Conservation (phyloP, 768 basidiomycete species). For the Boletus eberwhitei region DNA sequence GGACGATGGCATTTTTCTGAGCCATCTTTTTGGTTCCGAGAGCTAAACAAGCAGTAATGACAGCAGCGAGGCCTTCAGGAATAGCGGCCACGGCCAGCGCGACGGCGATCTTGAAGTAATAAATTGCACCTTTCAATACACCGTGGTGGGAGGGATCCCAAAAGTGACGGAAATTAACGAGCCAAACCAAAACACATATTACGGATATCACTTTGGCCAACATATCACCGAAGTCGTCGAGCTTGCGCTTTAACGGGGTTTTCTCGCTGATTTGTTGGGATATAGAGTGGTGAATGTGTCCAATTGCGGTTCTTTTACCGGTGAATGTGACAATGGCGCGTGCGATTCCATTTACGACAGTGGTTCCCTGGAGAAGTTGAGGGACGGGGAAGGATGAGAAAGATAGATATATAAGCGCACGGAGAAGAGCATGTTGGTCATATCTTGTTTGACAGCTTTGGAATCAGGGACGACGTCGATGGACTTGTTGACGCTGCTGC, state of each 20-base stretch:
- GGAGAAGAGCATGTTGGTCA: constrained; percentile 95
- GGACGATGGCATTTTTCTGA: constrained; percentile 95
- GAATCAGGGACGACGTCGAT: constrained; percentile 62
- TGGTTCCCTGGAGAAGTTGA: constrained; percentile 67
- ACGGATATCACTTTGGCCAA: constrained; percentile 97
- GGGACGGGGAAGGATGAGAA: background rate
- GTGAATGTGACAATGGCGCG: constrained; percentile 86
- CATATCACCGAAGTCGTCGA: constrained; percentile 98
- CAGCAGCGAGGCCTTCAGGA: constrained; percentile 96
- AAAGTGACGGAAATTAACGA: constrained; percentile 96
- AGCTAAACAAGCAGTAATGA: constrained; percentile 95
- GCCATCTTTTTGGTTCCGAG: constrained; percentile 99
- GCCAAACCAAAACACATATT: constrained; percentile 96
- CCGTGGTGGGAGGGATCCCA: constrained; percentile 93
- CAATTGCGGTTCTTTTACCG: constrained; percentile 86
- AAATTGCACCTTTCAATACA: constrained; percentile 87
- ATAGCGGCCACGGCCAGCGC: constrained; percentile 99
- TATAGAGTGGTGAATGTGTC: constrained; percentile 97
- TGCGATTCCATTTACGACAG: constrained; percentile 90
- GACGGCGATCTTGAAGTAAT: constrained; percentile 99
- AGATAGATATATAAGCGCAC: constrained; percentile 37
- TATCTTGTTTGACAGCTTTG: constrained; percentile 94
- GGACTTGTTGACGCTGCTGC: constrained; percentile 82
- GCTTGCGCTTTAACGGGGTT: constrained; percentile 94
- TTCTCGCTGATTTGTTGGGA: constrained; percentile 90